Evolutionary conservation across 2,329 filamentous ascomycete genomes (phyloP).

Genomic region (Biscogniauxia marginata): DNA sequence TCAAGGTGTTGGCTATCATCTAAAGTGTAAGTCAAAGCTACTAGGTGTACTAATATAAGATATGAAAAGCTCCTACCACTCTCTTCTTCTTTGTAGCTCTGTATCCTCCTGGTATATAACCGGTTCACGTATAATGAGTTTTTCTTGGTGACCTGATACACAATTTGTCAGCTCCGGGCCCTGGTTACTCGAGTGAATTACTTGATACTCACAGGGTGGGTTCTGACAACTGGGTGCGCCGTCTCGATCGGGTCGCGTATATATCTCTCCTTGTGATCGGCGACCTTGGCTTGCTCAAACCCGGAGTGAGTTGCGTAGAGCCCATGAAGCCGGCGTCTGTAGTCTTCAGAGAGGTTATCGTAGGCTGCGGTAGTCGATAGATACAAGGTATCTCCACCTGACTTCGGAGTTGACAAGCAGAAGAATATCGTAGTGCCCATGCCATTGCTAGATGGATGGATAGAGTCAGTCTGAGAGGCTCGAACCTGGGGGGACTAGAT

Average conservation of each 20-base stretch:
- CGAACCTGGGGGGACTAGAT: neutral
- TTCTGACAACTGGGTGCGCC: constrained; percentile 29
- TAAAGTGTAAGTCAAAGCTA: constrained; percentile 1
- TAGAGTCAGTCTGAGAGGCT: neutral
- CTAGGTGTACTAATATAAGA: neutral
- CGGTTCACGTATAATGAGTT: constrained; percentile 13
- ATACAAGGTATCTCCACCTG: constrained; percentile 22
- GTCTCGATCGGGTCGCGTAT: constrained; percentile 28
- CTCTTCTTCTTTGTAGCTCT: constrained; percentile 10
- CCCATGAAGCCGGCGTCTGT: constrained; percentile 15
- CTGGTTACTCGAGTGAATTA: constrained; percentile 2
- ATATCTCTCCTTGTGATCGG: constrained; percentile 19
- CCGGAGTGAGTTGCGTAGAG: constrained; percentile 20
- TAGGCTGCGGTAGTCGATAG: constrained; percentile 19
- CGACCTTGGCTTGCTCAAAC: constrained; percentile 13
- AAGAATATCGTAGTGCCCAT: constrained; percentile 25
- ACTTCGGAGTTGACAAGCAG: constrained; percentile 18
- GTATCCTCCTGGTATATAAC: constrained; percentile 7
- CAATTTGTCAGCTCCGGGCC: neutral
- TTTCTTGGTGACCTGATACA: constrained; percentile 9
- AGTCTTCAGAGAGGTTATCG: constrained; percentile 20
- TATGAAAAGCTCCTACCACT: constrained; percentile 6
- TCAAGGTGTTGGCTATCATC: constrained; percentile 2
- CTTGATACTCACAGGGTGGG: constrained; percentile 28
- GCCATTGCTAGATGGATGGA: constrained; percentile 6